Conservation (phyloP, 352 stramenopile genomes). For the Phytophthora cryptogea region DNA sequence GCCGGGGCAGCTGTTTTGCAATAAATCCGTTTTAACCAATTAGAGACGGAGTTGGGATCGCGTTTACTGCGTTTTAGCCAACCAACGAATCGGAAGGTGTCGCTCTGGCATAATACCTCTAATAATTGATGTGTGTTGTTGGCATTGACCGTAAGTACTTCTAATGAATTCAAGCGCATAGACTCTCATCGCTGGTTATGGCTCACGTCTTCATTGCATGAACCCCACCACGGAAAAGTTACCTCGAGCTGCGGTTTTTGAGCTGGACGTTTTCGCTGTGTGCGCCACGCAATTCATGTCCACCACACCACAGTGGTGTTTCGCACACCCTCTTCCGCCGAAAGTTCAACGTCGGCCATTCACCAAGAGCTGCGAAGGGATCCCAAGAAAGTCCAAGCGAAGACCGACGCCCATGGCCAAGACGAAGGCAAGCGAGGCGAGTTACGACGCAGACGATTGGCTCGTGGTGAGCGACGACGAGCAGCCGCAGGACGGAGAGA, state of each 20-base stretch:
- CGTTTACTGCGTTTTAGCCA: too few relatives aligned
- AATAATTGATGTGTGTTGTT: too few relatives aligned
- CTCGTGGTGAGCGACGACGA: constrained; percentile 23
- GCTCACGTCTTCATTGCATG: too few relatives aligned
- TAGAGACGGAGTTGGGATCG: too few relatives aligned
- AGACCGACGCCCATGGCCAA: constrained; percentile 6
- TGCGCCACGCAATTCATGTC: background rate
- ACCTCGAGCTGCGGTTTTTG: too few relatives aligned
- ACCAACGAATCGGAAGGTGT: constrained; percentile 8
- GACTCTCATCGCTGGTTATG: too few relatives aligned
- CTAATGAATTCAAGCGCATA: too few relatives aligned
- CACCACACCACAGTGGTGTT: constrained; percentile 14
- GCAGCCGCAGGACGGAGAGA: background rate
- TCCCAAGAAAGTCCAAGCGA: background rate
- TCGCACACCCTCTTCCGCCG: background rate
- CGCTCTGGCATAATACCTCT: too few relatives aligned
- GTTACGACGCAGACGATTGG: constrained; percentile 31
- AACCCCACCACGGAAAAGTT: too few relatives aligned
- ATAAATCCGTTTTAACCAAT: background rate
- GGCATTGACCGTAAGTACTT: too few relatives aligned
- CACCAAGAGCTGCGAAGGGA: constrained; percentile 6
- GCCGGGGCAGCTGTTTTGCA: background rate
- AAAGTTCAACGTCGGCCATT: constrained; percentile 32
- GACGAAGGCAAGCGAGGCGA: constrained; percentile 1
- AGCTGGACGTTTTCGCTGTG: constrained; percentile 6